A percentile compares a stretch with the other conserved stretches of the same genome.
Conservation (phyloP, 202 grass and related monocot species). For the Saccharum hybrid region DNA sequence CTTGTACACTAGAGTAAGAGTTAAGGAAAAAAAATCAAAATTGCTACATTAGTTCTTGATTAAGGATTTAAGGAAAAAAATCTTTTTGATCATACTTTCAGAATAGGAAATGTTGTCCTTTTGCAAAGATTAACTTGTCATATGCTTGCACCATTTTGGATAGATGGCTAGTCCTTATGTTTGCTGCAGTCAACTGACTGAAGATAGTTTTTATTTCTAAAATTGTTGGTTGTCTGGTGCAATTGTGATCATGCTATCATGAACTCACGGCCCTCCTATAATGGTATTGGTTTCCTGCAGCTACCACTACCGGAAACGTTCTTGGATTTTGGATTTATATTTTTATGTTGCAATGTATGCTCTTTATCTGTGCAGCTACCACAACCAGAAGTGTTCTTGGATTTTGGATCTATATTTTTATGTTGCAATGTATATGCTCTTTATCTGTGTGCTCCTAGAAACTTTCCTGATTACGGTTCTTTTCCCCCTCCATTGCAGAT, state of each 20-base stretch:
- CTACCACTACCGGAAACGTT: not conserved
- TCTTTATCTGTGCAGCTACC: not conserved
- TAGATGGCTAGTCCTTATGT: not conserved
- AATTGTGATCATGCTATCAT: not conserved
- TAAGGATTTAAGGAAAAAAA: not conserved
- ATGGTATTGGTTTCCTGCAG: conserved; percentile 19
- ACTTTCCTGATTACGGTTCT: not conserved
- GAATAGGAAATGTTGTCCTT: not conserved
- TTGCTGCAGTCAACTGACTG: not conserved
- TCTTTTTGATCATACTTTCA: not conserved
- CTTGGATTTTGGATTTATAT: not conserved
- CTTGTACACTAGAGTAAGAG: not conserved
- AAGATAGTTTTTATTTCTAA: conserved; percentile 15
- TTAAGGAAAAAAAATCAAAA: not conserved
- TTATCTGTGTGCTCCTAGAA: conserved; percentile 21
- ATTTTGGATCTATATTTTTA: not conserved
- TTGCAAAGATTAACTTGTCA: not conserved
- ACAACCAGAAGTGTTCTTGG: not conserved
- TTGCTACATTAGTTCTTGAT: not conserved
- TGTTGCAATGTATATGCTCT: not conserved
- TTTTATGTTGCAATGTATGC: conserved; percentile 5
- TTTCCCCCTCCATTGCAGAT: conserved; percentile 42
- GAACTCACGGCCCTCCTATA: not conserved
- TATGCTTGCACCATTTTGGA: not conserved
- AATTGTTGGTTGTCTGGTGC: conserved; percentile 2